Conservation (phyloP, 768 basidiomycete genomes). For the Lanmaoa rubissima region DNA sequence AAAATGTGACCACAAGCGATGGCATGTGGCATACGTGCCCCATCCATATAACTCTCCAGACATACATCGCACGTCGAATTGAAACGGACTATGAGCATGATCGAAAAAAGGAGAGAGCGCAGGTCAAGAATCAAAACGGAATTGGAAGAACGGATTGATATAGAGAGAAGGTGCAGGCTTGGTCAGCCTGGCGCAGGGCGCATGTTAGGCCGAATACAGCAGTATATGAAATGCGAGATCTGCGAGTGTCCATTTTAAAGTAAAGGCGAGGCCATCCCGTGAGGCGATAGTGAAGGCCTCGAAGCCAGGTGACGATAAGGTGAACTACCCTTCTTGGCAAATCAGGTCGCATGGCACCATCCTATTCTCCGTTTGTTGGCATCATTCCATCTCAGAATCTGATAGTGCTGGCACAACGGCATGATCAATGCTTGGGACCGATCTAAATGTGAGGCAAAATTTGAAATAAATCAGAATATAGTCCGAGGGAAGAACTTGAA, state of each 20-base stretch:
- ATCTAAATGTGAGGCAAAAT: too few relatives aligned
- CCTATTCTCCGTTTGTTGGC: too few relatives aligned
- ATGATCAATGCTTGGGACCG: too few relatives aligned
- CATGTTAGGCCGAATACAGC: too few relatives aligned
- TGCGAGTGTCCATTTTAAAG: background rate
- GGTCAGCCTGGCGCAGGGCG: background rate
- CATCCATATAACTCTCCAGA: constrained; percentile 7
- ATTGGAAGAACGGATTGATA: background rate
- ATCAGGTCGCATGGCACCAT: too few relatives aligned
- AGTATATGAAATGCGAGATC: background rate
- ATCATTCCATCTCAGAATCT: too few relatives aligned
- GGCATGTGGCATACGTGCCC: background rate
- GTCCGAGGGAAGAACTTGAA: too few relatives aligned
- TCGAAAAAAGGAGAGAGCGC: background rate
- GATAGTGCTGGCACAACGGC: too few relatives aligned
- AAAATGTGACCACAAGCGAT: constrained; percentile 15
- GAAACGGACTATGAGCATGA: constrained; percentile 12
- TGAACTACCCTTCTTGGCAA: too few relatives aligned
- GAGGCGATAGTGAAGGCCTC: background rate
- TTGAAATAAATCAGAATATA: too few relatives aligned
- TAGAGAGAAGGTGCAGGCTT: background rate
- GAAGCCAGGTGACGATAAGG: too few relatives aligned
- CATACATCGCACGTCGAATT: constrained; percentile 17
- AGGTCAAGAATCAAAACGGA: background rate
- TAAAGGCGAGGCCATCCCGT: background rate